Percentiles rank a stretch among this genome's conserved stretches.
phyloP scores from a whole-genome alignment of 2,329 filamentous ascomycete genomes.

The Aspergillus sergii region DNA sequence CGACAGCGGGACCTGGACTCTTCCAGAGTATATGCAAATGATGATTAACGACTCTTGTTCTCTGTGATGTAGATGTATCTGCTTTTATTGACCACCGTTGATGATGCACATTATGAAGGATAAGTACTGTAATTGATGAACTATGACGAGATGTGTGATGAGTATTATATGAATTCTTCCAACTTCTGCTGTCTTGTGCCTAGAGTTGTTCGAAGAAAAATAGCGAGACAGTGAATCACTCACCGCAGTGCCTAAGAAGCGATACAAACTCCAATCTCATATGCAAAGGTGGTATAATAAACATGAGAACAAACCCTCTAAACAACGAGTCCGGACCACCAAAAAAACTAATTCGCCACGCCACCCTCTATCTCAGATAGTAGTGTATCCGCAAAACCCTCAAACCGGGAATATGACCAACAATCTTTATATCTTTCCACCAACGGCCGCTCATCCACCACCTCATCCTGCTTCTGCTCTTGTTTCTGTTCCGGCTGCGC shows the following conservation, averaged over 20 bases:
- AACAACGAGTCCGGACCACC: not conserved
- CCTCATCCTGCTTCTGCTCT: conserved; percentile 11
- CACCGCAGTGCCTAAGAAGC: not conserved
- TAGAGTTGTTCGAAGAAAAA: not conserved
- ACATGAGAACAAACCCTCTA: not conserved
- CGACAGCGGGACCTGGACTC: conserved; percentile 17
- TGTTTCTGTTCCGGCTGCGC: conserved; percentile 11
- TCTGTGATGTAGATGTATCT: not conserved
- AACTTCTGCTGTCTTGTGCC: not conserved
- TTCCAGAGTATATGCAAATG: not conserved
- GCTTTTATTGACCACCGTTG: not conserved
- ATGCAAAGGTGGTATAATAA: conserved; percentile 5
- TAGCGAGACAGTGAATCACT: not conserved
- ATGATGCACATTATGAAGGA: not conserved
- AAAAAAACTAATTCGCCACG: not conserved
- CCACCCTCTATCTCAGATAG: conserved; percentile 31
- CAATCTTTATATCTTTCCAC: conserved; percentile 49
- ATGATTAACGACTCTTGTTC: not conserved
- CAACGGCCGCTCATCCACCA: conserved; percentile 35
- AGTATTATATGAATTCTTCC: not conserved
- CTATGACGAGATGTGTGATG: not conserved
- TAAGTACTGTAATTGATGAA: not conserved
- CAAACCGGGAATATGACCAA: conserved; percentile 47
- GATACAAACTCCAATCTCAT: not conserved
- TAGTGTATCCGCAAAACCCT: conserved; percentile 42